phyloP scores from a whole-genome alignment of 1,284 basidiomycete genomes.

The Tilletia setariae region DNA sequence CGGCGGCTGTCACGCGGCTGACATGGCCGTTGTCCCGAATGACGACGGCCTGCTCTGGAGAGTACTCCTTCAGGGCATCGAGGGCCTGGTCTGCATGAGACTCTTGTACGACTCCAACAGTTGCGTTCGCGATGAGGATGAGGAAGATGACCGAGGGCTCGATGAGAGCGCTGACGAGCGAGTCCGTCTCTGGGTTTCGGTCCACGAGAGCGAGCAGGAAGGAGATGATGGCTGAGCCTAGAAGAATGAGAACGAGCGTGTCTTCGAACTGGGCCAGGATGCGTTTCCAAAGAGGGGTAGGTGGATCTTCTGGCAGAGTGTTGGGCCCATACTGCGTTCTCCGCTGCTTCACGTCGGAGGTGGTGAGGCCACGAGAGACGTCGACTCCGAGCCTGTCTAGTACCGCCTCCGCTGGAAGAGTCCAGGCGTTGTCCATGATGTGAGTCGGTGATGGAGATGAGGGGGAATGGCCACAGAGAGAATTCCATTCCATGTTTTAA shows the following conservation, averaged over 20 bases:
- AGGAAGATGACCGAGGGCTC: slow-evolving; percentile 53
- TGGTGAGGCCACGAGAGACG: slow-evolving; percentile 38
- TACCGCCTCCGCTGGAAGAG: slow-evolving; percentile 39
- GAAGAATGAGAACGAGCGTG: slow-evolving; percentile 52
- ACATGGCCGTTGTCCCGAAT: slow-evolving; percentile 36
- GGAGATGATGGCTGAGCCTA: slow-evolving; percentile 50
- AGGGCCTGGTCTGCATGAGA: slow-evolving; percentile 53
- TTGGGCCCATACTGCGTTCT: slow-evolving; percentile 15
- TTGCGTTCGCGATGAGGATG: slow-evolving; percentile 53
- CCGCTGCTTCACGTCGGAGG: slow-evolving; percentile 32
- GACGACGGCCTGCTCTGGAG: slow-evolving; percentile 46
- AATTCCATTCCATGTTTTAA: no score
- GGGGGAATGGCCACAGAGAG: no score
- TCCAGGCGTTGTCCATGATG: slow-evolving; percentile 42
- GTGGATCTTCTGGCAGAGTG: slow-evolving; percentile 75
- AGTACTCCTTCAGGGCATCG: slow-evolving; percentile 51
- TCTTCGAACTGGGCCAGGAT: slow-evolving; percentile 88
- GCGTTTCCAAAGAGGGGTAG: slow-evolving; percentile 86
- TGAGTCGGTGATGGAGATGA: no score
- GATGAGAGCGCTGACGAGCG: slow-evolving; percentile 48
- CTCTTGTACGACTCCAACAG: slow-evolving; percentile 53
- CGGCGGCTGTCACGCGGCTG: slow-evolving; percentile 34
- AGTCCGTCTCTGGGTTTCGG: slow-evolving; percentile 39
- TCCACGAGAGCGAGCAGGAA: slow-evolving; percentile 47
- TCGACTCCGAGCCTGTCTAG: slow-evolving; percentile 39